phyloP scores from a whole-genome alignment of 805 yeast genomes.

The Monosporozyma servazzii region DNA sequence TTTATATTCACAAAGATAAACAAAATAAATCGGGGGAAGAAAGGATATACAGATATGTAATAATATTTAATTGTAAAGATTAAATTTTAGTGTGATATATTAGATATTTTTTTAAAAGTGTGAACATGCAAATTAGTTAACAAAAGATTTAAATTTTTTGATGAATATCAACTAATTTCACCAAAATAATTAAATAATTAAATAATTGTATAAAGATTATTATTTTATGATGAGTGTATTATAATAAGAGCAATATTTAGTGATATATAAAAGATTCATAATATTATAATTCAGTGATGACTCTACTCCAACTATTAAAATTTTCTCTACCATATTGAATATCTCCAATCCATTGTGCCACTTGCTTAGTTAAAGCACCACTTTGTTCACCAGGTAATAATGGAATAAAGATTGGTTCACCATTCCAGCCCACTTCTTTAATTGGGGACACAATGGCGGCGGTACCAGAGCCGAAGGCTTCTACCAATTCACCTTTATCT shows the following conservation, averaged over 20 bases:
- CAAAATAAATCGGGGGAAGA: too few relatives aligned
- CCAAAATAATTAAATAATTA: too few relatives aligned
- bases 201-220: too few relatives aligned
- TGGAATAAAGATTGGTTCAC: conserved; percentile 65
- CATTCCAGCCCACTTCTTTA: conserved; percentile 72
- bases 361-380: conserved; percentile 66
- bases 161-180: too few relatives aligned
- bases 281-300: conserved; percentile 20
- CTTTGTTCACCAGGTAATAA: conserved; percentile 65
- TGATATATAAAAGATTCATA: neutral
- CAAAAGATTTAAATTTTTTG: too few relatives aligned
- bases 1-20: too few relatives aligned
- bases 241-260: too few relatives aligned
- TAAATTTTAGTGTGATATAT: too few relatives aligned
- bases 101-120: too few relatives aligned
- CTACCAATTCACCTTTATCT: conserved; percentile 70
- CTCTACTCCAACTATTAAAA: conserved; percentile 42
- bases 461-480: conserved; percentile 97
- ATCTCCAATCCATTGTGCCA: conserved; percentile 76
- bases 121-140: too few relatives aligned
- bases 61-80: too few relatives aligned
- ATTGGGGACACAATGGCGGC: conserved; percentile 96
- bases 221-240: neutral
- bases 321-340: conserved; percentile 81
- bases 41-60: too few relatives aligned